These are phyloP conservation scores for Cladophialophora yegresii DNA, from an alignment of 2,329 filamentous ascomycete species.

Conservation along the genomic window DNA sequence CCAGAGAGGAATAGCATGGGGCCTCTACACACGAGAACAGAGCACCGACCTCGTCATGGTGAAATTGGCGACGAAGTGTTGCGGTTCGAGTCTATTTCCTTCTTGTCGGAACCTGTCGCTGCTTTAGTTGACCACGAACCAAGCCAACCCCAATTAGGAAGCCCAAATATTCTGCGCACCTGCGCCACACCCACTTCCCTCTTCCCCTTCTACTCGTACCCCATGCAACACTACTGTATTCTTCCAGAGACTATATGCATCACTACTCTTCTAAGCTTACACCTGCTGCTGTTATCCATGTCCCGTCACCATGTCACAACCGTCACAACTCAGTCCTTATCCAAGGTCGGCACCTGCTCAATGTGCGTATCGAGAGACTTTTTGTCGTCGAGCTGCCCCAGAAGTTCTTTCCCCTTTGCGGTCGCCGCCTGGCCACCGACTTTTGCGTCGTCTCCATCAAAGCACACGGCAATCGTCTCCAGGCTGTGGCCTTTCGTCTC, in stretches of 20 bases:
- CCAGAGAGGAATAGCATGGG: background rate
- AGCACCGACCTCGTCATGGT: background rate
- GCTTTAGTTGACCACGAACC: background rate
- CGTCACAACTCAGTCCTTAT: conserved; percentile 2
- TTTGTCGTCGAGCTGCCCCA: conserved; percentile 15
- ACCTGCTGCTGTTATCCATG: background rate
- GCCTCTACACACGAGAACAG: background rate
- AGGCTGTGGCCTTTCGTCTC: conserved; percentile 43
- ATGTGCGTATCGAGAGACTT: conserved; percentile 4
- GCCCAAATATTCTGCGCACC: too few species aligned
- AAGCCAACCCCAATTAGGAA: background rate
- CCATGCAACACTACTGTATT: too few species aligned
- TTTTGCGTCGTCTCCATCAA: conserved; percentile 30
- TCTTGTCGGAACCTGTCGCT: background rate
- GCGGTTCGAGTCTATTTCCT: background rate
- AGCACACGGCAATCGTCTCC: conserved; percentile 39
- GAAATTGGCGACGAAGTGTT: background rate
- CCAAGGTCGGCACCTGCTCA: conserved; percentile 4
- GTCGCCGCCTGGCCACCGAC: conserved; percentile 15
- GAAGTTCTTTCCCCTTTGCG: conserved; percentile 12
- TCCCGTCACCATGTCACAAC: background rate
- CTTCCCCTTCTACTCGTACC: too few species aligned
- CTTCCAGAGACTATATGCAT: background rate
- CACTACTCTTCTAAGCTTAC: background rate
- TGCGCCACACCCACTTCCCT: background rate